Evolutionary conservation across 164 flowering plant genomes (phyloP).

Genomic region (Annona cherimola): DNA sequence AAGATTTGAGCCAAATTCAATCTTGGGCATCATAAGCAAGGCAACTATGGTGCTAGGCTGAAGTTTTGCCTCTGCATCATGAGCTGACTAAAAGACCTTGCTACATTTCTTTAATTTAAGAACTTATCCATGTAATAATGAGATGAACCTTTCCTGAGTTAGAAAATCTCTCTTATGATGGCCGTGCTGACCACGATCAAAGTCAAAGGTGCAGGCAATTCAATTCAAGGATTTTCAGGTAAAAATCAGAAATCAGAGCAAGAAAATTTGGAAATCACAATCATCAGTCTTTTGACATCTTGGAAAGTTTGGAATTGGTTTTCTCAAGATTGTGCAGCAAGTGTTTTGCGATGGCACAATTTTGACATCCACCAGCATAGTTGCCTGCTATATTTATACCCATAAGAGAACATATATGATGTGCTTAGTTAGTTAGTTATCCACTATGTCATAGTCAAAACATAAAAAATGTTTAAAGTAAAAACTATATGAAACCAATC

Average conservation of each 20-base stretch:
- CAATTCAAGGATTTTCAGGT: neutral
- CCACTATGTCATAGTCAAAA: no score
- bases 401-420: no score
- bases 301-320: neutral
- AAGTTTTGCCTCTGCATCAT: slow-evolving; percentile 18
- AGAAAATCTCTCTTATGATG: neutral
- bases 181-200: neutral
- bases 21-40: slow-evolving; percentile 14
- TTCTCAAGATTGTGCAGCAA: neutral
- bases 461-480: no score
- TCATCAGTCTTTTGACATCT: neutral
- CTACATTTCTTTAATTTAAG: slow-evolving; percentile 16
- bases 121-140: neutral
- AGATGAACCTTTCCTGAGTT: neutral
- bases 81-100: slow-evolving; percentile 16
- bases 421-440: no score
- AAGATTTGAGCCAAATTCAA: slow-evolving; percentile 1
- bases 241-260: neutral
- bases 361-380: no score
- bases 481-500: no score
- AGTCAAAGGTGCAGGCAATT: neutral
- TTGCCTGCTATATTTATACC: no score
- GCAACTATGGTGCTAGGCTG: slow-evolving; percentile 8
- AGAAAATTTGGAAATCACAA: neutral
- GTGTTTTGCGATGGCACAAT: neutral